A percentile compares a stretch with the other conserved stretches of the same genome.
phyloP scores from a whole-genome alignment of 768 basidiomycete species.

The Cystofilobasidium capitatum region DNA sequence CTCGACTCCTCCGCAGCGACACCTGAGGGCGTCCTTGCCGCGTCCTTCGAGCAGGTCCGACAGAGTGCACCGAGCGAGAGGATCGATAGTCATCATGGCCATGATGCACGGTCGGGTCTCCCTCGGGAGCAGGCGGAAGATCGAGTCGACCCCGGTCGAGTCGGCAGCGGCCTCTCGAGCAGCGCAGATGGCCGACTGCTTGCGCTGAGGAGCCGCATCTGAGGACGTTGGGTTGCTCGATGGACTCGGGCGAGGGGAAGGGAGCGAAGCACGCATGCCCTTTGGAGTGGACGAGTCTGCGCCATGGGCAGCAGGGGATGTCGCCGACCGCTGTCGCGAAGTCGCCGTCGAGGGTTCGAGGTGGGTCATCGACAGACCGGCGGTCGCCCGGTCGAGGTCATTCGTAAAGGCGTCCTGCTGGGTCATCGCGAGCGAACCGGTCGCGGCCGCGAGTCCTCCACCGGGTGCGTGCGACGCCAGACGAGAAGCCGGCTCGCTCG shows the following conservation, averaged over 20 bases:
- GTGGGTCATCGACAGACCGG: not conserved
- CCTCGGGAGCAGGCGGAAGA: constrained; percentile 88
- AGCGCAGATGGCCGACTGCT: constrained; percentile 57
- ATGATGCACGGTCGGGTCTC: constrained; percentile 82
- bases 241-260: constrained; percentile 11
- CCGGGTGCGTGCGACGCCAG: constrained; percentile 19
- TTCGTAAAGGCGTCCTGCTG: constrained; percentile 7
- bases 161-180: constrained; percentile 61
- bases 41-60: constrained; percentile 77
- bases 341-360: constrained; percentile 1
- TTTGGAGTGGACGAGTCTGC: constrained; percentile 12
- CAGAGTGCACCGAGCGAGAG: constrained; percentile 77
- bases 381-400: constrained; percentile 3
- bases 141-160: constrained; percentile 70
- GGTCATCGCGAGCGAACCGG: not conserved
- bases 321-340: constrained; percentile 30
- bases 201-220: constrained; percentile 35
- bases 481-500: constrained; percentile 44
- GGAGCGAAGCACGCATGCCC: not conserved
- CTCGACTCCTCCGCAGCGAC: constrained; percentile 54
- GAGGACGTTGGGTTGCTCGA: constrained; percentile 31
- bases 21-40: constrained; percentile 67
- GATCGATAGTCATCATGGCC: constrained; percentile 88
- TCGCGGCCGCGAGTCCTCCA: not conserved
- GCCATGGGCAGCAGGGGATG: constrained; percentile 10